Conservation (phyloP, 1,284 basidiomycete genomes). For the Ceratobasidium sp. region DNA sequence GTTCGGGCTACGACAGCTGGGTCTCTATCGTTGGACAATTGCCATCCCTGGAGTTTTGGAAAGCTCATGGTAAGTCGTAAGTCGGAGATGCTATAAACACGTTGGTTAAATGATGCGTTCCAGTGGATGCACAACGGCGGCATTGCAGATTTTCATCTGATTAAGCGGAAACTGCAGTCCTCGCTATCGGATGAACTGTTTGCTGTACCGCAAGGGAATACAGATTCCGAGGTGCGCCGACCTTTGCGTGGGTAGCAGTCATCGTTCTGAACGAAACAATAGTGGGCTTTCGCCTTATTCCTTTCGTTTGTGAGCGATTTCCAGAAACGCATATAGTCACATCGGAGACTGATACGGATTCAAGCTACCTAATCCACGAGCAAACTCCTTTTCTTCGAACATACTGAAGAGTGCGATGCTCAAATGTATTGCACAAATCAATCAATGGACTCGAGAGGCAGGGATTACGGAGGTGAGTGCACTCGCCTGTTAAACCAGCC, state of each 20-base stretch:
- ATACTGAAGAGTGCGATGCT: constrained; percentile 81
- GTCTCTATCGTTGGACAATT: constrained; percentile 89
- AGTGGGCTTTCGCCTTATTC: constrained; percentile 91
- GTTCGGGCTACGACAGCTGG: constrained; percentile 88
- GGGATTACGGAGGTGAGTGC: constrained; percentile 69
- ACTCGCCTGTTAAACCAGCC: neutral
- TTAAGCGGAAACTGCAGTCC: constrained; percentile 82
- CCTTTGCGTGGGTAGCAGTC: no score
- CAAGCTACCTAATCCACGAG: constrained; percentile 81
- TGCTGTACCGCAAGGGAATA: constrained; percentile 86
- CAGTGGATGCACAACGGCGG: constrained; percentile 97
- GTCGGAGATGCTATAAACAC: constrained; percentile 38
- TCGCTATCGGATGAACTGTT: constrained; percentile 82
- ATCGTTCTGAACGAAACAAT: no score
- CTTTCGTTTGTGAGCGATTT: constrained; percentile 71
- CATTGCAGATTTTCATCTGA: constrained; percentile 78
- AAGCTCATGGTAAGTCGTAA: constrained; percentile 76
- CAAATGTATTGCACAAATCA: constrained; percentile 80
- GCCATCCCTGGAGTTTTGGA: constrained; percentile 87
- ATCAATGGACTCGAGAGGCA: constrained; percentile 74
- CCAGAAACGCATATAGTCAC: neutral
- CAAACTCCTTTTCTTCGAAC: constrained; percentile 68
- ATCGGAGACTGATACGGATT: constrained; percentile 22
- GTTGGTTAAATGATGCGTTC: constrained; percentile 44
- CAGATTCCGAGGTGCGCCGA: constrained; percentile 74